Conservation (phyloP, 495 filamentous ascomycete genomes). For the Lophiostoma macrostomum region DNA sequence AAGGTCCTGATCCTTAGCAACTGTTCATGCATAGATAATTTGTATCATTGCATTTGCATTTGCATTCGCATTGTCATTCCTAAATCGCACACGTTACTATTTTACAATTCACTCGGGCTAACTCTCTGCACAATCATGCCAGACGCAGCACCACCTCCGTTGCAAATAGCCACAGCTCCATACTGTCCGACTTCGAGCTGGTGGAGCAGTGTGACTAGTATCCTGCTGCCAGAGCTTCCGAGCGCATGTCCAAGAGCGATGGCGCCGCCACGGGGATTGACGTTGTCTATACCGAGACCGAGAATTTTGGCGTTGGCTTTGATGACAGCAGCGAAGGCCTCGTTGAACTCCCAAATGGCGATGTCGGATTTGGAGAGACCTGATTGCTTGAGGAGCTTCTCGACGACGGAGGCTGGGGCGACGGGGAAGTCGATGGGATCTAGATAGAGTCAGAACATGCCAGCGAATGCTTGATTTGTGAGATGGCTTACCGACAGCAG, state of each 20-base stretch:
- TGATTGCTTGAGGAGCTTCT: slow-evolving; percentile 81
- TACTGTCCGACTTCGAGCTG: slow-evolving; percentile 88
- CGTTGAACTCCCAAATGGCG: slow-evolving; percentile 95
- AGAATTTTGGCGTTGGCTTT: slow-evolving; percentile 93
- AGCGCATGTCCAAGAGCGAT: slow-evolving; percentile 93
- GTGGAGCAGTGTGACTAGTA: slow-evolving; percentile 85
- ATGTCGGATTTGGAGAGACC: slow-evolving; percentile 87
- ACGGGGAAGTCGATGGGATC: slow-evolving; percentile 95
- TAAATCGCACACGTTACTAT: too few relatives aligned
- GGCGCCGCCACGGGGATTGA: slow-evolving; percentile 87
- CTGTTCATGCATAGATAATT: background rate
- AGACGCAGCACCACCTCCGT: slow-evolving; percentile 88
- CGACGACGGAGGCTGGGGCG: slow-evolving; percentile 87
- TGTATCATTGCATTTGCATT: slow-evolving; percentile 2
- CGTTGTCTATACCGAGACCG: slow-evolving; percentile 67
- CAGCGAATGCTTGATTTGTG: background rate
- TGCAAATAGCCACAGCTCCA: slow-evolving; percentile 93
- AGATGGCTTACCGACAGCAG: slow-evolving; percentile 56
- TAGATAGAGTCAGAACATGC: background rate
- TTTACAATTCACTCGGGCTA: slow-evolving; percentile 1
- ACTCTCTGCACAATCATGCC: slow-evolving; percentile 90
- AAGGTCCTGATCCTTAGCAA: background rate
- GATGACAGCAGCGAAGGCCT: slow-evolving; percentile 95
- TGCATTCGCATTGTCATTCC: background rate
- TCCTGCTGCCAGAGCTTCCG: slow-evolving; percentile 89